Evolutionary conservation across 73 alveolate species (phyloP).

Genomic region (Paramecium sonneborni): DNA sequence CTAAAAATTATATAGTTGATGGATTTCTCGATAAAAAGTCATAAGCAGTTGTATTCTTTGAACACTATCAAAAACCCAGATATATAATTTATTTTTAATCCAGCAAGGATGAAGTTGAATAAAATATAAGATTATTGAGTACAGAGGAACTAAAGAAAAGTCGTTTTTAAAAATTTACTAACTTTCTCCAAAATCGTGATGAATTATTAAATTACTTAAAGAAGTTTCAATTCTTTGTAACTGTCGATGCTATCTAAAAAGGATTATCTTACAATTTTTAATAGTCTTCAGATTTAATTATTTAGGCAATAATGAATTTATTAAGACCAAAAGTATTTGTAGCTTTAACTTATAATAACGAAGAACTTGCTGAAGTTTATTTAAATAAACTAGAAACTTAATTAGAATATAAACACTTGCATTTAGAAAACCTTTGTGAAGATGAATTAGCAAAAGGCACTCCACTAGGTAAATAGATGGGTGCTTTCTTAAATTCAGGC

Average conservation of each 20-base stretch:
- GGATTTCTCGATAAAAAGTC: background rate
- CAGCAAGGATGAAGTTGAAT: background rate
- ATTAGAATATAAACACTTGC: background rate
- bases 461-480: background rate
- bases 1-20: background rate
- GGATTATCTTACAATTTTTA: background rate
- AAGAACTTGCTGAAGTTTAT: background rate
- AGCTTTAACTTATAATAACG: background rate
- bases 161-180: background rate
- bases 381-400: background rate
- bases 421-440: background rate
- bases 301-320: background rate
- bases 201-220: background rate
- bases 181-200: background rate
- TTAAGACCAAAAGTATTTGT: background rate
- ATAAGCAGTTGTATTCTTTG: background rate
- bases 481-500: background rate
- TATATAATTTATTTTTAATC: background rate
- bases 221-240: background rate
- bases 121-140: background rate
- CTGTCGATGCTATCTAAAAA: conserved; percentile 3
- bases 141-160: background rate
- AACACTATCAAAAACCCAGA: background rate
- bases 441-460: background rate
- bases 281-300: background rate